phyloP scores from a whole-genome alignment of 1,284 basidiomycete genomes.

The Tylopilus sp. region DNA sequence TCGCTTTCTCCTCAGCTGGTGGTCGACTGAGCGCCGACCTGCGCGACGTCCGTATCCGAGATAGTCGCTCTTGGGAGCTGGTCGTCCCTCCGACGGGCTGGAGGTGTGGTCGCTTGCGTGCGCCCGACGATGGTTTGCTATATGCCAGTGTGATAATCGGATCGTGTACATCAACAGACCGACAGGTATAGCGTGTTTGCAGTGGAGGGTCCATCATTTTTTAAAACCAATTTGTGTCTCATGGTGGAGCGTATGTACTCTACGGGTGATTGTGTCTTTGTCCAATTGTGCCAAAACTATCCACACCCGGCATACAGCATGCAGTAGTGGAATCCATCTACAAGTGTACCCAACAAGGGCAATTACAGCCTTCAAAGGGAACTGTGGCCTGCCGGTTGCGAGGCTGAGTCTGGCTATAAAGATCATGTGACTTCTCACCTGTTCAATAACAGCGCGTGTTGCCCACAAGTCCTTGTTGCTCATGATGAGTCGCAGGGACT shows the following conservation, averaged over 20 bases:
- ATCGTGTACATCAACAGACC: constrained; percentile 1
- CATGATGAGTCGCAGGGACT: constrained; percentile 77
- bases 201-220: constrained; percentile 5
- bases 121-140: neutral
- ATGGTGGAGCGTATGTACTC: too few species aligned
- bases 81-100: neutral
- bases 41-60: neutral
- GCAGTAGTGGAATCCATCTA: too few species aligned
- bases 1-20: neutral
- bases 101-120: neutral
- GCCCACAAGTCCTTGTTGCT: constrained; percentile 34
- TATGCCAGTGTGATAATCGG: neutral
- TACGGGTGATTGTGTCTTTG: neutral
- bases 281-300: neutral
- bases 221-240: too few species aligned
- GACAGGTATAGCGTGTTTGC: neutral
- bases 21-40: neutral
- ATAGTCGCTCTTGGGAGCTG: neutral
- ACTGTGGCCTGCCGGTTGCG: too few species aligned
- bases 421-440: constrained; percentile 29
- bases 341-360: constrained; percentile 2
- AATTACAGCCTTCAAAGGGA: too few species aligned
- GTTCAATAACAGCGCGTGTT: constrained; percentile 37
- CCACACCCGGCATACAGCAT: neutral
- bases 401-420: too few species aligned